A percentile compares a stretch with the other conserved stretches of the same genome.
phyloP scores from a whole-genome alignment of 83 land plant species.

The Thuja plicata region DNA sequence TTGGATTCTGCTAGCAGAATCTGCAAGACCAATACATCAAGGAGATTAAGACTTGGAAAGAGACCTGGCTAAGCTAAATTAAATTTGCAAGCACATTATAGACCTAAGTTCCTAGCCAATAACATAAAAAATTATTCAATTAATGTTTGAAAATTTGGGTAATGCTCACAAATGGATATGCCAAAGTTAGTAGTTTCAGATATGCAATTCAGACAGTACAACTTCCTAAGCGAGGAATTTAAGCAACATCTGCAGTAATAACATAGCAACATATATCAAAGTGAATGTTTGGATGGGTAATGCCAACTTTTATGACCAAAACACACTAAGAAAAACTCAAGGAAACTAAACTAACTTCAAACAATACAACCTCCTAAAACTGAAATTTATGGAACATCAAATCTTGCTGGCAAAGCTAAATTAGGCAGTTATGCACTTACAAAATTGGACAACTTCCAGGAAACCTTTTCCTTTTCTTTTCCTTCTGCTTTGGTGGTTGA shows the following conservation, averaged over 20 bases:
- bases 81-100: neutral
- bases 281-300: neutral
- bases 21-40: too few species aligned
- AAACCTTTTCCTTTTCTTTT: slow-evolving; percentile 28
- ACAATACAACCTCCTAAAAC: neutral
- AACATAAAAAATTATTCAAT: neutral
- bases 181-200: too few species aligned
- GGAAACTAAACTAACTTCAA: neutral
- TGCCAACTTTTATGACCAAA: neutral
- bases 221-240: too few species aligned
- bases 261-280: neutral
- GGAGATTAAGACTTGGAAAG: too few species aligned
- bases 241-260: neutral
- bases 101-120: neutral
- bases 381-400: neutral
- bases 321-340: neutral
- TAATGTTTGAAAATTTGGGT: too few species aligned
- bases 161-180: too few species aligned
- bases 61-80: too few species aligned
- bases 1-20: too few species aligned
- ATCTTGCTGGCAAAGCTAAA: neutral
- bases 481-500: slow-evolving; percentile 45
- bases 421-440: slow-evolving; percentile 14
- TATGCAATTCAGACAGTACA: too few species aligned
- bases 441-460: slow-evolving; percentile 37